Evolutionary conservation across 2,329 filamentous ascomycete species (phyloP), one percentile per base, ranked within the genome.

Genomic region (Claviceps capensis): DNA sequence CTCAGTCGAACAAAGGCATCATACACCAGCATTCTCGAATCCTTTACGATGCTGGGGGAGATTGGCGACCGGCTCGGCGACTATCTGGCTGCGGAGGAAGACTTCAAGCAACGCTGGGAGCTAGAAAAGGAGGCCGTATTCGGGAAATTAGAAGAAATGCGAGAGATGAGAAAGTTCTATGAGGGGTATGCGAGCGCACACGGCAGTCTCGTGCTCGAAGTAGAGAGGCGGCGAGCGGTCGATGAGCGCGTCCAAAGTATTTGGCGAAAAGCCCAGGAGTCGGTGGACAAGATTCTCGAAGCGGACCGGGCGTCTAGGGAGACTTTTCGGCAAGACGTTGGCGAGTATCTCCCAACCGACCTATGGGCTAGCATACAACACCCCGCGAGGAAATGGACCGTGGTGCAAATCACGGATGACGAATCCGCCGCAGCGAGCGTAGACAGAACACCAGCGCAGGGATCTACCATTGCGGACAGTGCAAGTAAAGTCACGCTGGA

Each of bases 151-250:
- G 72, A 76, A 9, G 88, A 95, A 61, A 84, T 97, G 67, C 81
- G 85, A 49, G 79, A 81, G 22, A 78, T 96, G 60, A 77, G 82
- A 11, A 73, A 79, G n/a, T 88, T 96, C 60, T 97, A 96, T 66
- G 85, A 91, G 55, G 83, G 85, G 17, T 98, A 97, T 61, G 76
- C 86, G 19, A 78, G 81, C 50, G 88, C 89, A 0, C 97, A 98
- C 62, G 85, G 88, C 58, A 82, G 84, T 19, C 72, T 98, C 13
- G 77, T 96, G 23, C 76, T 95, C 1, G 93, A 98, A 65, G 84
- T 89, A 5, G 84, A 85, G 50, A 76, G 93, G 23, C 78, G 93
- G 9, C 81, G 80, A 54, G 72, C 77, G 14, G 80, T 87, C 38
- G 86, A 93, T 60, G 80, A 84, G 36, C 82, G 85, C 56, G 84